A percentile compares a stretch with the other conserved stretches of the same genome.
Evolutionary conservation across 768 basidiomycete genomes (phyloP).

Genomic region (Suillus sp.): DNA sequence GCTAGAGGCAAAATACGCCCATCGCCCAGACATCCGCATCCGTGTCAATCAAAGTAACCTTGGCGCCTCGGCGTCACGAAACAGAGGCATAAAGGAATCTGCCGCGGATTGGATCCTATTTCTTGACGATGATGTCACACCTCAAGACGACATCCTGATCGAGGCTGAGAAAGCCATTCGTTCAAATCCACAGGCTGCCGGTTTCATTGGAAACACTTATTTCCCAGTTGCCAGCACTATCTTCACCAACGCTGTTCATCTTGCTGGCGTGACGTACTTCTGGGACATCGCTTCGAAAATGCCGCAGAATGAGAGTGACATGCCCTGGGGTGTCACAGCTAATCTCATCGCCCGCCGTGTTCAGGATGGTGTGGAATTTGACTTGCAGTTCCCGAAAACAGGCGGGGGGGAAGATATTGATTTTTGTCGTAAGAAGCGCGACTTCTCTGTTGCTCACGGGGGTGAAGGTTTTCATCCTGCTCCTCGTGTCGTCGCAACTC

Average conservation of each 20-base stretch:
- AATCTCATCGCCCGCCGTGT: constrained; percentile 54
- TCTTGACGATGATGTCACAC: constrained; percentile 61
- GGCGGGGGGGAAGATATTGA: constrained; percentile 68
- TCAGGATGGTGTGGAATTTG: constrained; percentile 47
- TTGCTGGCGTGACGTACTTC: constrained; percentile 60
- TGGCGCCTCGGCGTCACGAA: constrained; percentile 57
- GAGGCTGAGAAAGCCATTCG: constrained; percentile 51
- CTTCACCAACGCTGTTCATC: constrained; percentile 55
- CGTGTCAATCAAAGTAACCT: constrained; percentile 48
- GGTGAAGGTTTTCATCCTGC: constrained; percentile 50
- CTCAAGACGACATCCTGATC: constrained; percentile 43
- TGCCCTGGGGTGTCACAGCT: constrained; percentile 67
- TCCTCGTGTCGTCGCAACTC: constrained; percentile 50
- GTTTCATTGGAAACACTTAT: constrained; percentile 53
- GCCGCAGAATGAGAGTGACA: constrained; percentile 35
- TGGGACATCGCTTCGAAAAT: constrained; percentile 62
- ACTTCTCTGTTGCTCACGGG: constrained; percentile 35
- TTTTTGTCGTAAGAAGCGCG: constrained; percentile 52
- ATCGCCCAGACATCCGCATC: constrained; percentile 54
- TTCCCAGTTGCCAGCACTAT: constrained; percentile 52
- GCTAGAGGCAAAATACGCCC: constrained; percentile 42
- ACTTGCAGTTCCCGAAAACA: constrained; percentile 57
- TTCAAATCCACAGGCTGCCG: constrained; percentile 46
- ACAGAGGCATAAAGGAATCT: constrained; percentile 55
- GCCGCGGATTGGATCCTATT: constrained; percentile 60